Percentiles rank a stretch among this genome's conserved stretches.
These are phyloP conservation scores for Kodamaea suecica DNA, from an alignment of 1,139 yeast species.

Conservation along the genomic window DNA sequence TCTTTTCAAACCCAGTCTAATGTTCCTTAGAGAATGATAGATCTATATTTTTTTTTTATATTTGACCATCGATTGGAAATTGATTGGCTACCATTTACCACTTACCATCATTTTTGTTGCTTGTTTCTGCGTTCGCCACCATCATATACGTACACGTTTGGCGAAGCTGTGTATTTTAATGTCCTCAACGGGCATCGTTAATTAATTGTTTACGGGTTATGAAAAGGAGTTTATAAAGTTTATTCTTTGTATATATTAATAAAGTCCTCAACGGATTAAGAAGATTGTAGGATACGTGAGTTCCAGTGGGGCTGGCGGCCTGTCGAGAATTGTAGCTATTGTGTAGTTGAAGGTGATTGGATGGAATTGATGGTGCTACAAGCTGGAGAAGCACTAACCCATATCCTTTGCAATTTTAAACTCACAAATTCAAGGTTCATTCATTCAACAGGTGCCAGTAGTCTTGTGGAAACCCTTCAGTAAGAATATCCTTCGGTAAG, in stretches of 20 bases:
- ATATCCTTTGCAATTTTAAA: no score
- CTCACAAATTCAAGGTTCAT: no score
- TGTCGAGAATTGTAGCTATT: no score
- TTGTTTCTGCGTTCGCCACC: neutral
- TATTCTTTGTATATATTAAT: conserved; percentile 19
- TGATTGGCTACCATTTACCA: conserved; percentile 1
- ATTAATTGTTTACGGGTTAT: conserved; percentile 11
- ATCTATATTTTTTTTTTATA: conserved; percentile 1
- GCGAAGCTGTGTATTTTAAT: conserved; percentile 10
- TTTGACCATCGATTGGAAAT: conserved; percentile 3
- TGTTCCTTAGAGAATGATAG: conserved; percentile 5
- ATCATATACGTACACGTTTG: conserved; percentile 1
- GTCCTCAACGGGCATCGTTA: conserved; percentile 13
- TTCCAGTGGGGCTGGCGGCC: no score
- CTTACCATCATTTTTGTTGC: conserved; percentile 2
- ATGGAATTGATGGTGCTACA: no score
- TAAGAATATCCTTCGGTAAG: no score
- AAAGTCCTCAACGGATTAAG: conserved; percentile 41
- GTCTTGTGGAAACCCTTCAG: no score
- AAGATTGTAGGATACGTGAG: no score
- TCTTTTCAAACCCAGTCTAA: conserved; percentile 7
- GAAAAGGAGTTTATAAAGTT: conserved; percentile 12
- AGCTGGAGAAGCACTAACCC: no score
- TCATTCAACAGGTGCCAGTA: no score
- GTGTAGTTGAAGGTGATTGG: no score